phyloP scores from a whole-genome alignment of 108 stramenopile genomes.

The Pinguiococcus pyrenoidosus region DNA sequence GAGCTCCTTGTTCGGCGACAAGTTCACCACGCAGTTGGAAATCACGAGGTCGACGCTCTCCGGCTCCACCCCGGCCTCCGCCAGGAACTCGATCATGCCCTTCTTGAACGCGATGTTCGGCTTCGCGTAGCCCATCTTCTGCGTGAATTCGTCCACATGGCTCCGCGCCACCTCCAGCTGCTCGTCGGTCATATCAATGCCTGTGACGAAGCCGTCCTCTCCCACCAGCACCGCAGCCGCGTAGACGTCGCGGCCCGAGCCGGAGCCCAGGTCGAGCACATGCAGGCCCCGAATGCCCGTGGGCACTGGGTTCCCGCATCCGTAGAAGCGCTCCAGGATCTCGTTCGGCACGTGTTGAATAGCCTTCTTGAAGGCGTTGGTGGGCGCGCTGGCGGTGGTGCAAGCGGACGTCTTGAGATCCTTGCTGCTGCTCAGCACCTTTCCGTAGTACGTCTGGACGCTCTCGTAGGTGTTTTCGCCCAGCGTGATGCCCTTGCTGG shows the following conservation, averaged over 20 bases:
- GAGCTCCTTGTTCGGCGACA: constrained; percentile 65
- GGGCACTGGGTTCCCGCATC: constrained; percentile 13
- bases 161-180: constrained; percentile 71
- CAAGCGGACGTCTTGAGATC: constrained; percentile 91
- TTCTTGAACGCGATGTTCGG: constrained; percentile 73
- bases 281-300: constrained; percentile 6
- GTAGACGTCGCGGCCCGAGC: constrained; percentile 85
- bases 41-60: constrained; percentile 80
- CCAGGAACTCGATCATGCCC: constrained; percentile 71
- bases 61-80: constrained; percentile 52
- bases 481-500: no score
- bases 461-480: no score
- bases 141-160: constrained; percentile 58
- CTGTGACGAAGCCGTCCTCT: constrained; percentile 62
- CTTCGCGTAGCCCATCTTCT: constrained; percentile 59
- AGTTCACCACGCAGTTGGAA: constrained; percentile 93
- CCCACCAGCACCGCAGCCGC: constrained; percentile 67
- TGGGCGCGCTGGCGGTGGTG: constrained; percentile 63
- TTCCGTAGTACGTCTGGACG: constrained; percentile 69
- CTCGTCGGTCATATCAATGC: constrained; percentile 95
- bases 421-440: constrained; percentile 54
- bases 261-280: constrained; percentile 83
- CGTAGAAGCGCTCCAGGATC: constrained; percentile 64
- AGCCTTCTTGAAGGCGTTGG: constrained; percentile 52
- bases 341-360: constrained; percentile 63